Base-by-base conservation (phyloP, 73 alveolate species). In the Blepharisma japonicum region DNA sequence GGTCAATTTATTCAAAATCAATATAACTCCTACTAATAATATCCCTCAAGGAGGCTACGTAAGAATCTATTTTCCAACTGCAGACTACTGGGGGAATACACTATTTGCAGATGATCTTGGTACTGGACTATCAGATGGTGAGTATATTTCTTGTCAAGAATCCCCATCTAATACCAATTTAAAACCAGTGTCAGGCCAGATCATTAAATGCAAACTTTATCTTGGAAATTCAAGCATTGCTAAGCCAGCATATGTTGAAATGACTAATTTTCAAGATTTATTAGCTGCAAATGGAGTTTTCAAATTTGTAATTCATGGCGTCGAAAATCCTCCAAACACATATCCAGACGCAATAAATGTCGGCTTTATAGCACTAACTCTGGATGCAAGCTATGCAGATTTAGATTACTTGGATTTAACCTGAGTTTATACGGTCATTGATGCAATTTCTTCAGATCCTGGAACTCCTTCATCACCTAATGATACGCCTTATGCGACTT, bases 31-130 rank as follows among this genome's bases (percentile, higher is more conserved):
- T 1, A 25, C 74, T 61, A 61, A 11, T 61, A 39, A 3, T 20
- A 61, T 61, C 14, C 74, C 74, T 20, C 47, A 61, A 8, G 11
- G 18, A 0, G 74, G 74, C 47, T 39, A 70, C 4, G 11, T 70
- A 25, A 70, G 56, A 45, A 5, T 70, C 27, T 39, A 70, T 45
- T 70, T 70, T 45, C 80, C 80, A 45, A 70, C 80, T n/a, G 23
- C 14, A 61, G 74, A 61, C 5, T 61, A 9, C 61, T 70, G 80
- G 80, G 66, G 80, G 2, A 23, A 70, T 70, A 7, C 38, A 9
- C 42, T 70, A n/a, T 70, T 70, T 70, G 80, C 23, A 3, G 27
- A 70, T 47, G 80, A 70, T 45, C 42, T 70, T 7, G 80, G 80
- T 0, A 70, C 80, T 70, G 80, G 80, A 39, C 20, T 70, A 2